A percentile compares a stretch with the other conserved stretches of the same genome.
Conservation (phyloP, 1,139 yeast genomes). For the Hyphopichia fennica region DNA sequence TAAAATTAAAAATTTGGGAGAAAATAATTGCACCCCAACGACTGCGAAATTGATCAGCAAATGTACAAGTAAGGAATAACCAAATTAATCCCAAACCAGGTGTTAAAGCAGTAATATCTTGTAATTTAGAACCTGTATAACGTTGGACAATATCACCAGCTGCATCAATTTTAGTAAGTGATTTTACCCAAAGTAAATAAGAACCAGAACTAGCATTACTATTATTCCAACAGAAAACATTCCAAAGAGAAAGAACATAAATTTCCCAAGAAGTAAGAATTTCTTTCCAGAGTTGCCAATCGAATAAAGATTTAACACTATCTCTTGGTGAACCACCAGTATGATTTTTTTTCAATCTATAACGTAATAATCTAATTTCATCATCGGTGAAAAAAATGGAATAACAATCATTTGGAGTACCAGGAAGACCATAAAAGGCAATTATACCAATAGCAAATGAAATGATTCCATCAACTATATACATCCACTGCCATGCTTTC, state of each 20-base stretch:
- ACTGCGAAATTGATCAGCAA: conserved; percentile 50
- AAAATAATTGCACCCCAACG: conserved; percentile 58
- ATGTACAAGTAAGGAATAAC: conserved; percentile 39
- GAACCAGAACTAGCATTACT: conserved; percentile 48
- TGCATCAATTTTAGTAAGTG: conserved; percentile 21
- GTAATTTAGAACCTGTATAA: conserved; percentile 32
- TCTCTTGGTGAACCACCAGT: conserved; percentile 31
- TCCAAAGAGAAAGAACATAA: conserved; percentile 51
- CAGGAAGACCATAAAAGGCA: conserved; percentile 63
- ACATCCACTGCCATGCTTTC: conserved; percentile 74
- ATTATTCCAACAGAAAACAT: conserved; percentile 65
- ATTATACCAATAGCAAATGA: conserved; percentile 59
- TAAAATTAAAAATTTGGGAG: conserved; percentile 48
- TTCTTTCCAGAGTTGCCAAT: conserved; percentile 44
- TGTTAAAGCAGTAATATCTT: conserved; percentile 43
- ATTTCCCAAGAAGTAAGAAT: conserved; percentile 57
- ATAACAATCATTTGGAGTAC: conserved; percentile 53
- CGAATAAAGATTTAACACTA: conserved; percentile 30
- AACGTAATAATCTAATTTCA: conserved; percentile 53
- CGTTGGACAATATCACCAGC: conserved; percentile 22
- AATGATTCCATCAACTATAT: conserved; percentile 63
- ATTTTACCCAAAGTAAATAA: conserved; percentile 48
- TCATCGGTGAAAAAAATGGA: conserved; percentile 49
- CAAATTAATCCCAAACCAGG: conserved; percentile 46
- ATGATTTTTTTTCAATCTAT: conserved; percentile 43